Evolutionary conservation across 1,139 yeast genomes (phyloP), one percentile per base, ranked within the genome.

Genomic region (Geotrichum fermentans): DNA sequence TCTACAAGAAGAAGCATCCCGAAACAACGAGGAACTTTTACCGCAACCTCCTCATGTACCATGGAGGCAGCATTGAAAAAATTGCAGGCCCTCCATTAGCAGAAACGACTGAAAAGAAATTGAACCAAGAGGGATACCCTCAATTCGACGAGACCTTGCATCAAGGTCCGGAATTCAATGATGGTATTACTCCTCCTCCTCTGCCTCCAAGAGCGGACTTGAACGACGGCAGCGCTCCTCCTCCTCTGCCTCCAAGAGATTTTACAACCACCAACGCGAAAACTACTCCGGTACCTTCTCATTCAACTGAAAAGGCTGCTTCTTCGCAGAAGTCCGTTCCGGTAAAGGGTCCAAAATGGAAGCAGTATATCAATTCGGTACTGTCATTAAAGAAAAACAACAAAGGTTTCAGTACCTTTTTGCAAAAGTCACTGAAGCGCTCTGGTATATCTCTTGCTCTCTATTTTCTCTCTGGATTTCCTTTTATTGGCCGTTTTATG

Each of bases 401-500:
- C 47, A 37, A 40, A 26, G 41, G 37, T 2, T 55, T 54, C 26
- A 37, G 45, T 3, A 40, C 43, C 17, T 59, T 58, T 45, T 28
- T 59, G 26, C 43, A 42, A 36, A 50, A 66, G 40, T 65, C 67
- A 45, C 45, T 58, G 3, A 57, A 55, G 11, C 60, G 66, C 17
- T 54, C 66, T 5, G 55, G 53, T 1, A 18, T 58, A 2, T 58
- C 67, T 6, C 50, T 68, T 21, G 56, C 54, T 8, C 48, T 66
- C 11, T 67, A 61, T 53, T 54, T 58, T 10, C 49, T 64, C 7
- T 64, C 72, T 6, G 62, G 59, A 34, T 58, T 62, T 44, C 80
- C 74, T 4, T 60, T 62, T 35, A 50, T 74, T 20, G 80, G 82
- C 2, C 58, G 67, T 2, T 49, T 74, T 7, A 65, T 73, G 0